phyloP scores from a whole-genome alignment of 1,139 yeast species.

The Blastobotrys apis region DNA sequence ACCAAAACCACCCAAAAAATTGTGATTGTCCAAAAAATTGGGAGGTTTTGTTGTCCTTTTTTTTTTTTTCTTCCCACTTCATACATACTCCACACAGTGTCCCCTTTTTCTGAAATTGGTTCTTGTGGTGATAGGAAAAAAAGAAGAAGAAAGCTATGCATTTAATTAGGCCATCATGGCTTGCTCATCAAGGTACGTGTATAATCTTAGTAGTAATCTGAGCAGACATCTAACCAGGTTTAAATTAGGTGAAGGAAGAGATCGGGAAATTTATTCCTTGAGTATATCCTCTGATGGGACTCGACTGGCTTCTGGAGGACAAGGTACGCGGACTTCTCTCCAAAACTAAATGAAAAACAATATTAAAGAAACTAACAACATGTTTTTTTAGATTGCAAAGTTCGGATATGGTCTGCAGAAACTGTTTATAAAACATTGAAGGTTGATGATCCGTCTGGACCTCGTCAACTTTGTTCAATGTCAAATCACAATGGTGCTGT shows the following conservation, averaged over 20 bases:
- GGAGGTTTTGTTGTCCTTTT: too few species aligned
- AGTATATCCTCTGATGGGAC: conserved; percentile 77
- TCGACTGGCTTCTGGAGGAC: conserved; percentile 88
- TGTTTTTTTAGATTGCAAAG: conserved; percentile 92
- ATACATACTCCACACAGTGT: too few species aligned
- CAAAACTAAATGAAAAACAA: not conserved
- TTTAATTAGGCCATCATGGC: conserved; percentile 80
- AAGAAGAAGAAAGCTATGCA: conserved; percentile 46
- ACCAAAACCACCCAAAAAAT: too few species aligned
- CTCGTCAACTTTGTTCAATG: conserved; percentile 37
- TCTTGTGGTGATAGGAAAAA: not conserved
- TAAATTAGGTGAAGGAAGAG: conserved; percentile 64
- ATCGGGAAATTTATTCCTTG: conserved; percentile 80
- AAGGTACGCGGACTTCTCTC: conserved; percentile 33
- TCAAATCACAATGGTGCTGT: conserved; percentile 67
- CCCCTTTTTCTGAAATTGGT: not conserved
- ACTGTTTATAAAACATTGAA: conserved; percentile 44
- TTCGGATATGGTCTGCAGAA: conserved; percentile 81
- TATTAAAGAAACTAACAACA: not conserved
- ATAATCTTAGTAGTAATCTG: not conserved
- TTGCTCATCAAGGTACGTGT: conserved; percentile 58
- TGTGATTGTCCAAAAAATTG: too few species aligned
- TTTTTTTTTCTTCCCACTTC: too few species aligned
- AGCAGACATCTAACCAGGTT: not conserved
- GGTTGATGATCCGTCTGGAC: conserved; percentile 16